Conservation (phyloP, 805 yeast species). For the Grigorovia humatica region DNA sequence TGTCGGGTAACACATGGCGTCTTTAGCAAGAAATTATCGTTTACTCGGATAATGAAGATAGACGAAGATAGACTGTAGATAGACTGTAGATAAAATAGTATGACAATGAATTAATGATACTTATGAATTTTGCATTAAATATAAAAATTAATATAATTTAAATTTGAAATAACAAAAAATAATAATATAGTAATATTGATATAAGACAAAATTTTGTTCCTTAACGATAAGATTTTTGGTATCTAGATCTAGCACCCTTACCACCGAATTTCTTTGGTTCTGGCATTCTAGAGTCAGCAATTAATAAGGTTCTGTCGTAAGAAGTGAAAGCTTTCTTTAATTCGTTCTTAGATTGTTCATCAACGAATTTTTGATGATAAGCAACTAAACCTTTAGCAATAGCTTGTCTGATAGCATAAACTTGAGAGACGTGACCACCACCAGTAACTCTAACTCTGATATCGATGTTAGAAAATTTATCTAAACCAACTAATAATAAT, state of each 20-base stretch:
- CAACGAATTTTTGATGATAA: conserved; percentile 98
- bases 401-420: conserved; percentile 99
- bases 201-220: conserved; percentile 1
- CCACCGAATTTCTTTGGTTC: conserved; percentile 99
- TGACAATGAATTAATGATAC: neutral
- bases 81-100: neutral
- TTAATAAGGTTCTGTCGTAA: conserved; percentile 98
- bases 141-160: neutral
- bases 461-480: conserved; percentile 96
- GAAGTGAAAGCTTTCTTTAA: conserved; percentile 94
- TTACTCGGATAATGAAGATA: too few species aligned
- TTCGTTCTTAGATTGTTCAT: conserved; percentile 99
- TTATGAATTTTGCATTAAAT: neutral
- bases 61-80: too few species aligned
- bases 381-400: conserved; percentile 99
- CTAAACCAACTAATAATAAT: conserved; percentile 94
- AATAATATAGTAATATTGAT: neutral
- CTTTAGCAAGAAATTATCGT: neutral
- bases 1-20: neutral
- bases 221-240: conserved; percentile 99
- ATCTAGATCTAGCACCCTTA: conserved; percentile 99
- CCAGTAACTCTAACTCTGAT: conserved; percentile 98
- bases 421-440: conserved; percentile 99
- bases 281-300: conserved; percentile 99
- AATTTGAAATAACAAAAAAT: conserved; percentile 1